Conservation (phyloP, 208 protist species). For the Angomonas deanei region DNA sequence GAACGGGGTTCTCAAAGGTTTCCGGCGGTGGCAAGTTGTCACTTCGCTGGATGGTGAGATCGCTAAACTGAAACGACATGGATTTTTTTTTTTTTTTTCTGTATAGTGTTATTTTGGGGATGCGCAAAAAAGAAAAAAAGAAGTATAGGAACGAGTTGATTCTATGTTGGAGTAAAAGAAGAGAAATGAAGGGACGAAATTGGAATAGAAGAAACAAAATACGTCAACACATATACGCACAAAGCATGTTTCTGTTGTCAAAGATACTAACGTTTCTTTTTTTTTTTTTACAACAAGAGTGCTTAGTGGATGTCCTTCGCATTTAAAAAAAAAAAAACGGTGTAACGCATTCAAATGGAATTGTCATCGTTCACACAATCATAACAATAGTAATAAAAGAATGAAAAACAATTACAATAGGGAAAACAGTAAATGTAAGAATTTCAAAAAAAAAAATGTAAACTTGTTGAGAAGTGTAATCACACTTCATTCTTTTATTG, state of each 20-base stretch:
- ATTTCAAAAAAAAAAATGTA: background rate
- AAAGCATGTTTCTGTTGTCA: too few species aligned
- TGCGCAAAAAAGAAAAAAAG: slow-evolving; percentile 17
- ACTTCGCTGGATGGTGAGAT: slow-evolving; percentile 20
- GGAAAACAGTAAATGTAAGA: background rate
- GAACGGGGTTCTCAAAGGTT: slow-evolving; percentile 40
- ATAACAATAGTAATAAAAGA: background rate
- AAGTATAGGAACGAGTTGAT: slow-evolving; percentile 1
- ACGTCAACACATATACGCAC: too few species aligned
- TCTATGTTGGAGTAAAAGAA: background rate
- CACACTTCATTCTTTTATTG: background rate
- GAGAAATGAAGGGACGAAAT: background rate
- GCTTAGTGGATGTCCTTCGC: too few species aligned
- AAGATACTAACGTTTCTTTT: too few species aligned
- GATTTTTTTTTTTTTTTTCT: slow-evolving; percentile 4
- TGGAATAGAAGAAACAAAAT: background rate
- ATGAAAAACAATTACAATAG: background rate
- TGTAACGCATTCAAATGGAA: too few species aligned
- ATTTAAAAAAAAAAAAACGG: background rate
- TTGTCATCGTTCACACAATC: too few species aligned
- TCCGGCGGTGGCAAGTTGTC: slow-evolving; percentile 48
- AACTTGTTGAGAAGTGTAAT: background rate
- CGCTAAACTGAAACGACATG: slow-evolving; percentile 17
- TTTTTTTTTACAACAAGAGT: too few species aligned
- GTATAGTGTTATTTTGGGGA: too few species aligned